These are phyloP conservation scores for Alternaria incomplexa DNA, from an alignment of 2,329 filamentous ascomycete genomes.

Conservation along the genomic window DNA sequence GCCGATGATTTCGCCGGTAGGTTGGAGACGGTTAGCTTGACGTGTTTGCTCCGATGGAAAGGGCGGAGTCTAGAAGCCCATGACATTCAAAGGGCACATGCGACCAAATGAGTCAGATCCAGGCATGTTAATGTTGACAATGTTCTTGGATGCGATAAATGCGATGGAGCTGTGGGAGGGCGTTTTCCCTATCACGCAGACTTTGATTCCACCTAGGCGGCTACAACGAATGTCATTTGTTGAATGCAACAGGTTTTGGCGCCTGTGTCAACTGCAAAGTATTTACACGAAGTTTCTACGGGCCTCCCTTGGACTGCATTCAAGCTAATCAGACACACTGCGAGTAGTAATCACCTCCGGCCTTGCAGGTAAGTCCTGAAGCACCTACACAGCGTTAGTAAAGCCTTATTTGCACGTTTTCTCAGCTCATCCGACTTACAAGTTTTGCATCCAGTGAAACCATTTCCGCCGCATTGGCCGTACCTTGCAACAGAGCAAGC, in stretches of 20 bases:
- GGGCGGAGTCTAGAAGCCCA: not conserved
- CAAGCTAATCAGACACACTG: conserved; percentile 2
- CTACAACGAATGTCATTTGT: conserved; percentile 1
- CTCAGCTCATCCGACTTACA: not conserved
- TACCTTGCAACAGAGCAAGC: conserved; percentile 29
- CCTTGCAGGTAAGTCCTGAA: conserved; percentile 5
- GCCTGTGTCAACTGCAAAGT: not conserved
- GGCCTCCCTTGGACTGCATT: not conserved
- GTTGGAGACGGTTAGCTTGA: not conserved
- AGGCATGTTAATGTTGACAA: not conserved
- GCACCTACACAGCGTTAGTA: conserved; percentile 4
- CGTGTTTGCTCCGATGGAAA: not conserved
- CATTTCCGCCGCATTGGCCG: conserved; percentile 42
- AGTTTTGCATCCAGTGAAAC: conserved; percentile 8
- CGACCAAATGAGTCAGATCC: not conserved
- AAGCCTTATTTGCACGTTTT: not conserved
- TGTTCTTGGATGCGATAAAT: not conserved
- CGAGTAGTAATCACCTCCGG: conserved; percentile 6
- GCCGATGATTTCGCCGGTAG: not conserved
- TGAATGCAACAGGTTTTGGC: not conserved
- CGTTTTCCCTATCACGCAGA: not conserved
- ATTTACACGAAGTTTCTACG: not conserved
- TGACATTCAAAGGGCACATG: not conserved
- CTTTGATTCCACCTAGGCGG: not conserved
- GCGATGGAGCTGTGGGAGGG: not conserved